phyloP scores from a whole-genome alignment of 176 grass and related monocot genomes.

The Ensete glaucum region DNA sequence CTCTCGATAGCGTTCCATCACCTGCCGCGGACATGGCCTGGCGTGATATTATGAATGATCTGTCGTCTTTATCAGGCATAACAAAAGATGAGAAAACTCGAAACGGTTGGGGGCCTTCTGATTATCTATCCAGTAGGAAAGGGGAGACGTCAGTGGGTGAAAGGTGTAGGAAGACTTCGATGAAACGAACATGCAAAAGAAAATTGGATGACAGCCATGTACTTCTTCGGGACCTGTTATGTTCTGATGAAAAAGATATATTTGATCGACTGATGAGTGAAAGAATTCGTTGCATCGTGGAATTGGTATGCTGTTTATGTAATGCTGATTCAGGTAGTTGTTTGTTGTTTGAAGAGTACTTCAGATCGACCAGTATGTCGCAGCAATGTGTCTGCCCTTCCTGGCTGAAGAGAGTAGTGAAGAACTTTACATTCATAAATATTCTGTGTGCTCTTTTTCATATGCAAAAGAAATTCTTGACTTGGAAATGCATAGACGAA shows the following conservation, averaged over 20 bases:
- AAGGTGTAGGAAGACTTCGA: constrained; percentile 12
- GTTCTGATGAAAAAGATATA: constrained; percentile 22
- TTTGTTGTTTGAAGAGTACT: constrained; percentile 30
- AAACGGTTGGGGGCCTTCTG: constrained; percentile 17
- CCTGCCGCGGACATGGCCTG: constrained; percentile 47
- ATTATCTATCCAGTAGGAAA: neutral
- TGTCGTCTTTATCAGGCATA: constrained; percentile 45
- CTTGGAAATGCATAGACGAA: constrained; percentile 33
- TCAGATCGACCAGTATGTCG: constrained; percentile 3
- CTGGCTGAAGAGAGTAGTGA: constrained; percentile 39
- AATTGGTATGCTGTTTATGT: constrained; percentile 31
- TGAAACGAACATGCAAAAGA: constrained; percentile 34
- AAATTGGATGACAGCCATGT: constrained; percentile 27
- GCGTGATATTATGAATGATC: constrained; percentile 77
- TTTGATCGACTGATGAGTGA: constrained; percentile 20
- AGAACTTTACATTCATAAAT: constrained; percentile 38
- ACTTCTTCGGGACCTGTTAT: constrained; percentile 15
- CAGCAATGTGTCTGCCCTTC: constrained; percentile 30
- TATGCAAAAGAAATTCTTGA: constrained; percentile 29
- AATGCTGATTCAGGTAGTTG: constrained; percentile 15
- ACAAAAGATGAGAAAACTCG: constrained; percentile 24
- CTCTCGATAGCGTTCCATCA: constrained; percentile 14
- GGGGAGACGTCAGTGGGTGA: neutral
- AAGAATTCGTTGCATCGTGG: constrained; percentile 29
- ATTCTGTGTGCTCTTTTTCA: constrained; percentile 36